Conservation (phyloP, 805 yeast genomes). For the Saccharomycopsis fodiens region DNA sequence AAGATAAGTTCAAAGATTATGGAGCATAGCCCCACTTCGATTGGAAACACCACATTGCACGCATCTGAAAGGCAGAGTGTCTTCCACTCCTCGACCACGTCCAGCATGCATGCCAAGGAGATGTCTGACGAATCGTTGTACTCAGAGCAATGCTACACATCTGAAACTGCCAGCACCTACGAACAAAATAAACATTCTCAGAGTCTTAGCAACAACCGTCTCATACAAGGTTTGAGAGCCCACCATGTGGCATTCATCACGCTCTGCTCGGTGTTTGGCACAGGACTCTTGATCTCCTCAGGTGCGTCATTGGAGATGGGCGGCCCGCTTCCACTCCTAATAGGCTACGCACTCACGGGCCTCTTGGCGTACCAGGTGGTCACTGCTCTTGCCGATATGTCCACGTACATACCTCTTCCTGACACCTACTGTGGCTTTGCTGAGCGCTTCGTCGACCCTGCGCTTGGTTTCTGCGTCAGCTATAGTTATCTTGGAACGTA, state of each 20-base stretch:
- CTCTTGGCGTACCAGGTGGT: slow-evolving; percentile 57
- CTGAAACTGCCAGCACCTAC: not conserved
- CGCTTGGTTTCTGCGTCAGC: slow-evolving; percentile 65
- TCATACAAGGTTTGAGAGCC: slow-evolving; percentile 14
- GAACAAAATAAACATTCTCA: not conserved
- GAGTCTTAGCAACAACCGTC: not conserved
- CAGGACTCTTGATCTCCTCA: slow-evolving; percentile 67
- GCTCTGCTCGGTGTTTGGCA: slow-evolving; percentile 38
- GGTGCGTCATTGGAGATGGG: slow-evolving; percentile 45
- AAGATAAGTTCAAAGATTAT: no score
- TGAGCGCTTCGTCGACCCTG: slow-evolving; percentile 61
- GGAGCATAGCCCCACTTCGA: not conserved
- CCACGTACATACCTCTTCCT: slow-evolving; percentile 64
- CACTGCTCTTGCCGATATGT: slow-evolving; percentile 75
- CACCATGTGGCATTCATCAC: slow-evolving; percentile 19
- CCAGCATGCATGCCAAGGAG: not conserved
- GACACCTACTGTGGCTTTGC: slow-evolving; percentile 63
- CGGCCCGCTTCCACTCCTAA: slow-evolving; percentile 64
- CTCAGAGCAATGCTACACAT: no score
- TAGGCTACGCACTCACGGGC: slow-evolving; percentile 61
- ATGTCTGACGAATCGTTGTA: not conserved
- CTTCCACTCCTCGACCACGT: not conserved
- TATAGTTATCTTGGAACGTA: slow-evolving; percentile 43
- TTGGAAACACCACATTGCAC: not conserved
- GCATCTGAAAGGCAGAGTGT: not conserved